phyloP scores from a whole-genome alignment of 2,329 filamentous ascomycete genomes.

The Cadophora luteo-olivacea region DNA sequence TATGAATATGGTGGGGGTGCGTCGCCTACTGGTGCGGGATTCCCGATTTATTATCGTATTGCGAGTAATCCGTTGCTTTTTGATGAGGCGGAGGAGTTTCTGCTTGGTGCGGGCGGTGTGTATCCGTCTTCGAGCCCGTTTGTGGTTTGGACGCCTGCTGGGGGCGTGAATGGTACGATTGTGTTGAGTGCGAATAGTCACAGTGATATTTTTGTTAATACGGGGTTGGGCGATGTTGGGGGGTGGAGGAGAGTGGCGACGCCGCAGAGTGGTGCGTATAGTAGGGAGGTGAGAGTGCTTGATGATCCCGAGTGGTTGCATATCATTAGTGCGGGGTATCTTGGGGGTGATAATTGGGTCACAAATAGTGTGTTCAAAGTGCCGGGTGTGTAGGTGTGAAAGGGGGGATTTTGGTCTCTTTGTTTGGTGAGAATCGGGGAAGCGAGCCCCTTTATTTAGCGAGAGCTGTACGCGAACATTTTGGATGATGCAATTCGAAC shows the following conservation, averaged over 20 bases:
- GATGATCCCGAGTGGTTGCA: background rate
- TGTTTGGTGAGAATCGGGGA: background rate
- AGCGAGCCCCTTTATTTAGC: background rate
- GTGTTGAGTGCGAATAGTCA: background rate
- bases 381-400: background rate
- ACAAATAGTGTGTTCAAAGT: slow-evolving; percentile 11
- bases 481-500: background rate
- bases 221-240: background rate
- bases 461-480: background rate
- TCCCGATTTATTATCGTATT: too few relatives aligned
- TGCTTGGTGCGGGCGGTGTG: too few relatives aligned
- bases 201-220: background rate
- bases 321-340: background rate
- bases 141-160: too few relatives aligned
- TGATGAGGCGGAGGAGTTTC: too few relatives aligned
- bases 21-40: too few relatives aligned
- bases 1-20: too few relatives aligned
- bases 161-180: background rate
- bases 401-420: background rate
- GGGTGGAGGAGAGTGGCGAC: background rate
- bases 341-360: background rate
- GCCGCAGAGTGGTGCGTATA: background rate
- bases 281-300: slow-evolving; percentile 3
- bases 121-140: too few relatives aligned
- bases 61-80: too few relatives aligned